These are phyloP conservation scores for Lepidopterella palustris DNA, from an alignment of 495 filamentous ascomycete genomes.

Conservation along the genomic window DNA sequence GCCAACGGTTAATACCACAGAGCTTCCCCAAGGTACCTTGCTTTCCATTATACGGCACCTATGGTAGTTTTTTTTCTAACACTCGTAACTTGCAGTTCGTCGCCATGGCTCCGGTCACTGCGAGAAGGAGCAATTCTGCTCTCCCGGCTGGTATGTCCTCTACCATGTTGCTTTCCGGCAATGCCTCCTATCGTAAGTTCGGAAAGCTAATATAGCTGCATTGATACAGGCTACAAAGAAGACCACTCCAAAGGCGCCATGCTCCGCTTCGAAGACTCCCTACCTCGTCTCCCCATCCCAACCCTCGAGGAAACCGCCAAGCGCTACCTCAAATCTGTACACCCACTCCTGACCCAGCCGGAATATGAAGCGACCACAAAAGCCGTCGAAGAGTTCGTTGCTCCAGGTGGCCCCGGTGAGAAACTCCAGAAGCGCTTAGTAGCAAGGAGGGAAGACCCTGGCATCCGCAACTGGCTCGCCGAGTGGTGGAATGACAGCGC, in stretches of 20 bases:
- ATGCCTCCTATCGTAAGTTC: background rate
- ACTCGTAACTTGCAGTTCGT: conserved; percentile 20
- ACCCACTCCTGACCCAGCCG: conserved; percentile 64
- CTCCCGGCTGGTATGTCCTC: conserved; percentile 48
- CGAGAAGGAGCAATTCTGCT: conserved; percentile 51
- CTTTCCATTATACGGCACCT: background rate
- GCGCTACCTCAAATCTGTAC: conserved; percentile 88
- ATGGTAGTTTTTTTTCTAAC: conserved; percentile 2
- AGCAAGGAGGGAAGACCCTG: conserved; percentile 74
- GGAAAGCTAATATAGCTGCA: conserved; percentile 6
- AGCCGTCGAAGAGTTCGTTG: conserved; percentile 76
- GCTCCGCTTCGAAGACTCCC: conserved; percentile 93
- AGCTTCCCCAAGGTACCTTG: conserved; percentile 18
- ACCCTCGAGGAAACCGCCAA: conserved; percentile 86
- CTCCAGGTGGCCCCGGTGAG: conserved; percentile 73
- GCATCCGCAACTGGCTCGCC: conserved; percentile 84
- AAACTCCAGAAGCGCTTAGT: conserved; percentile 82
- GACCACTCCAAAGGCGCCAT: conserved; percentile 85
- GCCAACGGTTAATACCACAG: conserved; percentile 6
- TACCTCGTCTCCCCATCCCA: conserved; percentile 85
- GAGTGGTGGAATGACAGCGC: conserved; percentile 98
- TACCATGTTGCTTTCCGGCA: conserved; percentile 21
- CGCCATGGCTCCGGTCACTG: conserved; percentile 48
- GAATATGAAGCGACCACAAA: conserved; percentile 74
- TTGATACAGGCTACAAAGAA: conserved; percentile 71